phyloP scores from a whole-genome alignment of 148 eudicot genomes.

The Amaranthus hypochondriacus region DNA sequence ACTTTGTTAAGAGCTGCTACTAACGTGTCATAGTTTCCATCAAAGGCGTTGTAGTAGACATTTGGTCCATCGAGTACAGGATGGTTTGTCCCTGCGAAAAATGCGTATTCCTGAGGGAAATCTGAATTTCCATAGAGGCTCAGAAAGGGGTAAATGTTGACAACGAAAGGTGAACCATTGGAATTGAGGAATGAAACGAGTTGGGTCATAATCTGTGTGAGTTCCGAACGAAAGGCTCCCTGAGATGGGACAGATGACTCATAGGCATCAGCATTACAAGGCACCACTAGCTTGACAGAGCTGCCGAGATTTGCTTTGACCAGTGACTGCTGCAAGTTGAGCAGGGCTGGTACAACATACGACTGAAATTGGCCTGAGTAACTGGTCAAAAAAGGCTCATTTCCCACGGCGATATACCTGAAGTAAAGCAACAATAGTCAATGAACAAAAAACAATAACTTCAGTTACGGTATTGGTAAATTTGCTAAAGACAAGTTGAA shows the following conservation, averaged over 20 bases:
- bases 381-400: conserved; percentile 75
- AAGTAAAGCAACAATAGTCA: background rate
- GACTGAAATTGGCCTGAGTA: conserved; percentile 65
- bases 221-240: conserved; percentile 75
- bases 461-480: background rate
- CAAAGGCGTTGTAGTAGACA: conserved; percentile 72
- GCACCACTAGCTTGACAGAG: conserved; percentile 67
- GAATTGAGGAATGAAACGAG: conserved; percentile 66
- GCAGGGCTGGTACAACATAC: conserved; percentile 62
- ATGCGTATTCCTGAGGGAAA: conserved; percentile 88
- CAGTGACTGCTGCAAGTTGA: conserved; percentile 69
- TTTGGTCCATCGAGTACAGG: conserved; percentile 71
- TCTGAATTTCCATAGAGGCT: conserved; percentile 71
- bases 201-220: conserved; percentile 58
- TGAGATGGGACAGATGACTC: conserved; percentile 67
- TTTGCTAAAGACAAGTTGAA: background rate
- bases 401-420: conserved; percentile 88
- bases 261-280: conserved; percentile 90
- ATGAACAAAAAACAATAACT: background rate
- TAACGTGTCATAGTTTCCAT: conserved; percentile 79
- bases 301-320: conserved; percentile 62
- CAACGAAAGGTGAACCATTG: conserved; percentile 71
- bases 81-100: conserved; percentile 69
- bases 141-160: conserved; percentile 81
- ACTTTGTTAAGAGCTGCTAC: conserved; percentile 62